Conservation (phyloP, 2,329 filamentous ascomycete genomes). For the Alternaria ventricosa region DNA sequence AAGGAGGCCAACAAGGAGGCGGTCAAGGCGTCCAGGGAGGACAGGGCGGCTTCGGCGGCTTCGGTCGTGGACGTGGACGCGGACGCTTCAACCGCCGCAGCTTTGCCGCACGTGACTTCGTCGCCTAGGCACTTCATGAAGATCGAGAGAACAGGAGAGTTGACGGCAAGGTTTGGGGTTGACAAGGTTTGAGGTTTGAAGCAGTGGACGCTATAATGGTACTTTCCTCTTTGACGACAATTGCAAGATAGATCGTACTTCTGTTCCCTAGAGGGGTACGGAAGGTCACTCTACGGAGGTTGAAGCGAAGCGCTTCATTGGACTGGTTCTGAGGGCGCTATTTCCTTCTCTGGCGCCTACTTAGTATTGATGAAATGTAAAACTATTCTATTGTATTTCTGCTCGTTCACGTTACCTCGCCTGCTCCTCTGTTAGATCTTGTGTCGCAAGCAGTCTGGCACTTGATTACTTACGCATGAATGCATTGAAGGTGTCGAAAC, state of each 20-base stretch:
- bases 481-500: conserved; percentile 13
- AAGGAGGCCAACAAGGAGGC: conserved; percentile 1
- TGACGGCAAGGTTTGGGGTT: not conserved
- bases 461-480: not conserved
- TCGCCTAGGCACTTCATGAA: conserved; percentile 31
- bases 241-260: conserved; percentile 34
- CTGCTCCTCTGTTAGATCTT: no score
- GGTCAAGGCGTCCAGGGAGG: conserved; percentile 10
- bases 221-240: conserved; percentile 26
- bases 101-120: conserved; percentile 42
- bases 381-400: conserved; percentile 24
- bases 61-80: conserved; percentile 19
- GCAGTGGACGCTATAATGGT: conserved; percentile 37
- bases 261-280: conserved; percentile 30
- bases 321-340: conserved; percentile 40
- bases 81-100: conserved; percentile 23
- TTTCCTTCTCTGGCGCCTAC: conserved; percentile 26
- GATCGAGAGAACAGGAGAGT: not conserved
- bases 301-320: conserved; percentile 44
- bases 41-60: conserved; percentile 21
- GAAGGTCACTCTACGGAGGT: conserved; percentile 39
- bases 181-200: conserved; percentile 1
- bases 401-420: not conserved
- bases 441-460: not conserved
- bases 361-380: conserved; percentile 41